Evolutionary conservation across 768 basidiomycete species (phyloP).

Genomic region (Cubamyces sp.): DNA sequence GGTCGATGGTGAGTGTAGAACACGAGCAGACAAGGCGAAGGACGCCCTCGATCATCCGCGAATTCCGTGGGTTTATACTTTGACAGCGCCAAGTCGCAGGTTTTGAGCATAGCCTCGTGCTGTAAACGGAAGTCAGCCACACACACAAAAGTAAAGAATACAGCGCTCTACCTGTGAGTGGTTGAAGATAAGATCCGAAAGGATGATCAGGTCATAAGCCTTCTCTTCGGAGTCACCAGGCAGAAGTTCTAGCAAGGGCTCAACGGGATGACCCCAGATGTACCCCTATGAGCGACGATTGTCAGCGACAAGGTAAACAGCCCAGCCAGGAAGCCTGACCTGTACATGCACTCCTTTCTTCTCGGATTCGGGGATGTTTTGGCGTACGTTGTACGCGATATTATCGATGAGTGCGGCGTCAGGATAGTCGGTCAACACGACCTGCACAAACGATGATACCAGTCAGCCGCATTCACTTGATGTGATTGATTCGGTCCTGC

Average conservation of each 20-base stretch:
- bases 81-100: slow-evolving; percentile 56
- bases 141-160: slow-evolving; percentile 2
- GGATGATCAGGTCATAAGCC: slow-evolving; percentile 78
- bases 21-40: slow-evolving; percentile 60
- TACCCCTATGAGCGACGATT: slow-evolving; percentile 59
- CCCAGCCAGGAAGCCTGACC: slow-evolving; percentile 40
- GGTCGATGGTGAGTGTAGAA: slow-evolving; percentile 93
- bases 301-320: background rate
- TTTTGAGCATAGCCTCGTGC: slow-evolving; percentile 81
- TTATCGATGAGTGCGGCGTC: slow-evolving; percentile 78
- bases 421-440: slow-evolving; percentile 92
- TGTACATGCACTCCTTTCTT: slow-evolving; percentile 36
- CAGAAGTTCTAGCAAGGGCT: slow-evolving; percentile 45
- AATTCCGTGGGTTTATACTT: background rate
- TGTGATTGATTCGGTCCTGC: background rate
- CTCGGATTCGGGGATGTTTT: slow-evolving; percentile 49
- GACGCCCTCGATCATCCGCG: slow-evolving; percentile 8
- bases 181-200: slow-evolving; percentile 94
- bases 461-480: background rate
- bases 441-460: slow-evolving; percentile 44
- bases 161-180: slow-evolving; percentile 74
- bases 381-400: slow-evolving; percentile 64
- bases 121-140: slow-evolving; percentile 34
- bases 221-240: slow-evolving; percentile 20
- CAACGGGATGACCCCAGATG: slow-evolving; percentile 73